Conservation (phyloP, 768 basidiomycete species). For the Strobilomyces confusus region DNA sequence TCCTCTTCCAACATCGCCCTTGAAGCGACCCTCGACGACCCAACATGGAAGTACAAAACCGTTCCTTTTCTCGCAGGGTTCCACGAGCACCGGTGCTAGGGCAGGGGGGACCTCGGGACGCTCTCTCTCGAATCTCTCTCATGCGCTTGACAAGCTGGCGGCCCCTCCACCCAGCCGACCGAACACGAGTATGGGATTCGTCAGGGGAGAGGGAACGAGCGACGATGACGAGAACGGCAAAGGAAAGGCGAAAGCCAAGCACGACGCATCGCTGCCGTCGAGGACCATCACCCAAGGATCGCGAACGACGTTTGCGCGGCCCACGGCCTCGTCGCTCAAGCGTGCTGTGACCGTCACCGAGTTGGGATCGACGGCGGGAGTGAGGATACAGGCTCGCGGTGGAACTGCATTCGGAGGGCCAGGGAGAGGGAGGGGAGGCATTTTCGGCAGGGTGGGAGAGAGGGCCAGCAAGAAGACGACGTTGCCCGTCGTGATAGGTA, state of each 20-base stretch:
- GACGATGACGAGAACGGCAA: constrained; percentile 2
- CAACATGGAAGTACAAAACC: constrained; percentile 7
- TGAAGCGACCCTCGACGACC: constrained; percentile 11
- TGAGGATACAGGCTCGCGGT: constrained; percentile 4
- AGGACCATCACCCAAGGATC: background rate
- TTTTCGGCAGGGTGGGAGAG: constrained; percentile 22
- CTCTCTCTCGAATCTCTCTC: constrained; percentile 60
- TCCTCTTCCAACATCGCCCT: constrained; percentile 22
- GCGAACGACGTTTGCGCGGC: constrained; percentile 22
- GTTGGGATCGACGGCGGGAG: constrained; percentile 2
- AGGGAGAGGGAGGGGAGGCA: constrained; percentile 16
- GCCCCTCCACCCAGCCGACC: constrained; percentile 64
- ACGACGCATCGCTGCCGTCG: constrained; percentile 17
- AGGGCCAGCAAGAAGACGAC: constrained; percentile 42
- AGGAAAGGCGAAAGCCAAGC: constrained; percentile 22
- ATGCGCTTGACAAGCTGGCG: constrained; percentile 66
- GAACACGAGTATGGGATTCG: constrained; percentile 69
- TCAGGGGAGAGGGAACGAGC: constrained; percentile 22
- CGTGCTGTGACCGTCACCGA: constrained; percentile 20
- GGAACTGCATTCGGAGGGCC: background rate
- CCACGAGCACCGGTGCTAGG: background rate
- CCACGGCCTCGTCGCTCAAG: constrained; percentile 30
- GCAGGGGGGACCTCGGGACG: constrained; percentile 18
- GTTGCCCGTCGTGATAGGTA: constrained; percentile 42
- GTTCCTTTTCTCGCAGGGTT: constrained; percentile 3